Base-by-base conservation (phyloP, 2,329 filamentous ascomycete genomes). In the Orbilia brochopaga region DNA sequence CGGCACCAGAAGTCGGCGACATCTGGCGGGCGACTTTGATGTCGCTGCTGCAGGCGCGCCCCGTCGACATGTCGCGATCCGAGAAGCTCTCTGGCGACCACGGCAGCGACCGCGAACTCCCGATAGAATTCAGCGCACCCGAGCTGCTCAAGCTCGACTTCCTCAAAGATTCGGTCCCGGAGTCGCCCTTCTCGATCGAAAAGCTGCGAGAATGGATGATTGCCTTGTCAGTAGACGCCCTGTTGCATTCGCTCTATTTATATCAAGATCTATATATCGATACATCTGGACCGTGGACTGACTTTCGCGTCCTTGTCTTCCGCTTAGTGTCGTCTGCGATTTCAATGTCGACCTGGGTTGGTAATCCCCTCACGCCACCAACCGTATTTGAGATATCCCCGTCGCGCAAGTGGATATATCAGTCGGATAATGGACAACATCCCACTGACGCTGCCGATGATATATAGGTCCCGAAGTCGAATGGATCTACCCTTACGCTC, bases 271-370 rank as follows among this genome's bases (percentile, higher is more conserved):
- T 8, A 10, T 15, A 19, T 65, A 2, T 51, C n/a, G 13, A 35
- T 27, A 32, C 24, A 42, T 46, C 54, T 53, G 52, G 61, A 10
- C n/a, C 17, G 19, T 44, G 13, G 5, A 44, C 11, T 44, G 15
- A 44, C 32, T 35, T 46, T 27, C 64, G 40, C 35, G 15, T 30
- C 30, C 17, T 53, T 17, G 32, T 42, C 19, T 21, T 15, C 19
- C 48, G 51, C 62, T 24, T 37, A 77, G 76, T 63, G 67, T 77
- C 50, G 75, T 77, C 40, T 77, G 76, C 50, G 76, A 77, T 54
- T 77, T 77, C 73, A 77, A 77, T 70, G 75, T 77, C 60, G 76
- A 77, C 55, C 63, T 76, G 54, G 75, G 75, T 76, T 21, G 55
- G 75, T 23, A 6, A 21, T 21, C 44, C 44, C 19, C n/a, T 23